Conservation (phyloP, 768 basidiomycete genomes). For the Rubroboletus satanas region DNA sequence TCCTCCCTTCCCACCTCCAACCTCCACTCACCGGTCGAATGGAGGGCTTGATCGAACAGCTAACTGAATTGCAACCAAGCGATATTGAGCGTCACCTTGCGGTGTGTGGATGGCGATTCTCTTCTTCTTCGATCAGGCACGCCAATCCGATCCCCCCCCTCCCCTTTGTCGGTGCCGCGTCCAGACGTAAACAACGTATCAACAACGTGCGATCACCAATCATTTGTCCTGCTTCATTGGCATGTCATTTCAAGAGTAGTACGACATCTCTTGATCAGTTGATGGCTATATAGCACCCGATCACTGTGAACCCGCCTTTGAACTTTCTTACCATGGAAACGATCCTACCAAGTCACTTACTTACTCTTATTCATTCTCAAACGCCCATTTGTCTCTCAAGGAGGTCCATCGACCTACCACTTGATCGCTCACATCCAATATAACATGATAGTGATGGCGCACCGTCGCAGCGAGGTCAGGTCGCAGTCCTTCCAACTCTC, state of each 20-base stretch:
- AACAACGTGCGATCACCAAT: conserved; percentile 28
- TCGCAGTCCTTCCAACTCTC: neutral
- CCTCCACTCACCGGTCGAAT: conserved; percentile 9
- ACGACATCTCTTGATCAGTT: conserved; percentile 29
- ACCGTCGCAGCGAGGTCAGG: conserved; percentile 16
- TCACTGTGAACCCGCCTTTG: conserved; percentile 13
- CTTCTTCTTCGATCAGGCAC: conserved; percentile 28
- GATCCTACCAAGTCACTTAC: conserved; percentile 7
- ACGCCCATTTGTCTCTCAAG: conserved; percentile 3
- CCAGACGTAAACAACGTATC: conserved; percentile 26
- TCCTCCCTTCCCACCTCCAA: neutral
- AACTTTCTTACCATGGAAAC: conserved; percentile 32
- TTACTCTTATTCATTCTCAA: neutral
- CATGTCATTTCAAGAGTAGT: conserved; percentile 23
- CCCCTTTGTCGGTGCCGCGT: conserved; percentile 34
- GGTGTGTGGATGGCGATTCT: conserved; percentile 20
- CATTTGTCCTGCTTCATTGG: conserved; percentile 16
- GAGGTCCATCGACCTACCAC: neutral
- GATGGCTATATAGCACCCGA: conserved; percentile 15
- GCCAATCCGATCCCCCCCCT: conserved; percentile 9
- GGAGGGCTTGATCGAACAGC: conserved; percentile 1
- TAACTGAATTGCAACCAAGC: conserved; percentile 12
- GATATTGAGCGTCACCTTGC: conserved; percentile 16
- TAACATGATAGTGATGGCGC: conserved; percentile 1
- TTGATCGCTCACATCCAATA: conserved; percentile 11